Evolutionary conservation across 768 basidiomycete species (phyloP), one percentile per base, ranked within the genome.

Genomic region (Termitomyces sp.): DNA sequence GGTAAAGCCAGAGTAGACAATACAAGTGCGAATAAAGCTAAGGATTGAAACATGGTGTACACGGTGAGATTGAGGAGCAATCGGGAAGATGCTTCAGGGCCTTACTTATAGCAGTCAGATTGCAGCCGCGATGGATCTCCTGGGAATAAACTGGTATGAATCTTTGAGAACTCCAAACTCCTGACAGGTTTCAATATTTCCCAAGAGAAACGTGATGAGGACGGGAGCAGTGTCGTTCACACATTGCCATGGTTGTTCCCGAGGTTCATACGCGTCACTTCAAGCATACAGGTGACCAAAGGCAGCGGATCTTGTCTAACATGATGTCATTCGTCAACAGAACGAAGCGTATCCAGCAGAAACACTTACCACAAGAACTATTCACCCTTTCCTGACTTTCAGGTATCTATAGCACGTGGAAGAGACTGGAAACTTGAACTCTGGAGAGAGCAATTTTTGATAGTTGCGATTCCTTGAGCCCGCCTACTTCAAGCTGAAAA

Each of bases 1-100:
- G 68, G 68, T 7, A 63, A 50, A 18, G 70, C 67, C 1, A 66
- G 13, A n/a, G 67, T 62, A 14, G 67, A 64, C 51, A 67, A 32
- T 20, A 45, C 55, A 53, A 67, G 53, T 6, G 63, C 49, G 16
- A 66, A 56, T n/a, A 68, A 34, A 47, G 53, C 37, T 40, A 45
- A 16, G 37, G 46, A 53, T 54, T 57, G 59, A 49, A 55, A 47
- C 68, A 69, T 68, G n/a, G 18, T 37, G 5, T 4, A 26, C 36
- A 39, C 5, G 8, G 5, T 10, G 22, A 26, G 16, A 49, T 6
- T 13, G 24, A 26, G 26, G 24, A 13, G 5, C 16, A 36, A 16
- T 16, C 3, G 12, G 12, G 4, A 39, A 18, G 49, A 37, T 24
- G 18, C 5, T 39, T 12, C 12, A 39, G 30, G n/a, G 4, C 36